Evolutionary conservation across 192 early-diverging fungal species (phyloP).

Genomic region (Coemansia sp.): DNA sequence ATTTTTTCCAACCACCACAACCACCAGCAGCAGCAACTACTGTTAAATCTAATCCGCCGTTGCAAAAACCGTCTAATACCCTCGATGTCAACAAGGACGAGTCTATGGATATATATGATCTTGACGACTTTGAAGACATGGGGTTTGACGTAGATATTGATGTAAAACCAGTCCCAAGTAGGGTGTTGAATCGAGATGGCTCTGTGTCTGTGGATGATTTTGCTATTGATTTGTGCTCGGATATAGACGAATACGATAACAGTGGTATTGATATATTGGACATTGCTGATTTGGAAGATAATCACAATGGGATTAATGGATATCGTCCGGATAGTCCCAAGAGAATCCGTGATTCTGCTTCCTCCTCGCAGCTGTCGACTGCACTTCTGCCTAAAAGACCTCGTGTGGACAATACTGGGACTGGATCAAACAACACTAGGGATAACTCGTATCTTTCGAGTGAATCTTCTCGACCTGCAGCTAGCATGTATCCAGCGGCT

Average conservation of each 20-base stretch:
- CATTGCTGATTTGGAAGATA: conserved; percentile 25
- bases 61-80: background rate
- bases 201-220: background rate
- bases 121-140: conserved; percentile 31
- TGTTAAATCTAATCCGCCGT: background rate
- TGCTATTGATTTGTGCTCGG: conserved; percentile 27
- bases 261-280: conserved; percentile 20
- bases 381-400: background rate
- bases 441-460: background rate
- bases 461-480: background rate
- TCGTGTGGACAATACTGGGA: background rate
- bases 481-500: background rate
- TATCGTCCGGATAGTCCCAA: background rate
- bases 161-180: background rate
- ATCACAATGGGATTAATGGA: background rate
- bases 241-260: conserved; percentile 11
- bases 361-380: background rate
- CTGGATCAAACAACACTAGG: background rate
- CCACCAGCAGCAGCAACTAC: too few species aligned
- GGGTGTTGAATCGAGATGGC: too few species aligned
- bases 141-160: background rate
- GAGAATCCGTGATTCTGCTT: background rate
- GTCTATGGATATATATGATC: conserved; percentile 19
- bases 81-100: conserved; percentile 14
- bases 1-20: background rate